Evolutionary conservation across 257 asterid genomes (phyloP).

Genomic region (Lantana camara): DNA sequence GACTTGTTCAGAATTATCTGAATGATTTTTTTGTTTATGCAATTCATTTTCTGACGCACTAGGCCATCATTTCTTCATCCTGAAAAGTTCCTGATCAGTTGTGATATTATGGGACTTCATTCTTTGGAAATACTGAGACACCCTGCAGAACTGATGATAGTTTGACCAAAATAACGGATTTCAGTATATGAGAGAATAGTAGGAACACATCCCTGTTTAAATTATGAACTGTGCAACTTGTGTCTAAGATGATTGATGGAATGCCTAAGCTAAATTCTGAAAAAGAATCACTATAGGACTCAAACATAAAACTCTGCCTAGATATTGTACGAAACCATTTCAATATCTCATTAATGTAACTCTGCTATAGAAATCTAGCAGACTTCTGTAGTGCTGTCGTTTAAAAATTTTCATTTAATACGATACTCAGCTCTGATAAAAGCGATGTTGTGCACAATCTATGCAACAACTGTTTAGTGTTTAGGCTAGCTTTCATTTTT

Average conservation of each 20-base stretch:
- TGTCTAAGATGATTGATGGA: slow-evolving; percentile 11
- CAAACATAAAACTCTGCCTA: background rate
- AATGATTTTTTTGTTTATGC: too few species aligned
- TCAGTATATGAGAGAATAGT: slow-evolving; percentile 3
- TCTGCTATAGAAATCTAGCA: background rate
- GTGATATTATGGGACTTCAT: background rate
- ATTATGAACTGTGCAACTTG: background rate
- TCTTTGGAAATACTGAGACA: background rate
- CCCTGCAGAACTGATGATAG: background rate
- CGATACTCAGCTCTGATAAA: background rate
- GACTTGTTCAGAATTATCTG: too few species aligned
- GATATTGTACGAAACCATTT: background rate
- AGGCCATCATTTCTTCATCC: too few species aligned
- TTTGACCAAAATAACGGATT: background rate
- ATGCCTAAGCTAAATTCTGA: slow-evolving; percentile 4
- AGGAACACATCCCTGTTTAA: background rate
- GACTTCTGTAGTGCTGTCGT: background rate
- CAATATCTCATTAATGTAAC: background rate
- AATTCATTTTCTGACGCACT: too few species aligned
- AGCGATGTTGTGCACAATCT: background rate
- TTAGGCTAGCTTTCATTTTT: slow-evolving; percentile 1
- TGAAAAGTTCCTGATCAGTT: too few species aligned
- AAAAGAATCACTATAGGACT: background rate
- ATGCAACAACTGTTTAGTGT: background rate
- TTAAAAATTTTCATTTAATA: background rate